Evolutionary conservation across 2,329 filamentous ascomycete species (phyloP), one percentile per base, ranked within the genome.

Genomic region (Verticillium nonalfalfae): DNA sequence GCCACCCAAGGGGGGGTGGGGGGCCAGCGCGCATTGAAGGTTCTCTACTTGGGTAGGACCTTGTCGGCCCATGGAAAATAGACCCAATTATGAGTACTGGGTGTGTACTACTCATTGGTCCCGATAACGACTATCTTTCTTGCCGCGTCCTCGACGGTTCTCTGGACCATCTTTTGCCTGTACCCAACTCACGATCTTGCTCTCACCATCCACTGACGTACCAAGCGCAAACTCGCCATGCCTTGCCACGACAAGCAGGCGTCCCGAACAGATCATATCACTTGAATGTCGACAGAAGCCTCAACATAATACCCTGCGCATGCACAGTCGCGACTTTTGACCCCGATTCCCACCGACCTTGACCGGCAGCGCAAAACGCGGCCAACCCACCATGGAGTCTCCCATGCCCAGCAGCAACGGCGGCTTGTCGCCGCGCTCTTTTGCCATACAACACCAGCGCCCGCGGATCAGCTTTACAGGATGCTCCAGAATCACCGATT

Each of bases 401-500:
- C 39, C 39, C 18, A 45, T 45, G n/a, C 18, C 45, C 6, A 52
- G 9, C 11, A 52, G 18, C 54, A 68, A 64, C 63, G 69, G 66
- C 59, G 78, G 78, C 69, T 74, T 75, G 56, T 85, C 84, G 62
- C 84, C 85, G 57, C 78, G 80, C 64, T 76, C 80, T 7, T 87
- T 85, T 71, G 84, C 85, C 39, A 71, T 80, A n/a, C 79, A 79
- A 59, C 81, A 86, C 69, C 76, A 79, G 72, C 83, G 82, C 63
- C 80, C 79, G 57, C 79, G 76, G 70, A 77, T 76, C 62, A 88
- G 84, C 66, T 99, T 96, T 74, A 81, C 82, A 59, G 95, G 95
- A 64, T 97, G 94, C 79, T 95, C 93, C 57, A 86, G 85, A 70
- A 93, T 96, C 67, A 79, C 80, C 67, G 89, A 93, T 67, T 96